Percentiles rank a stretch among this genome's conserved stretches.
These are phyloP conservation scores for Trichoderma atroviride DNA, from an alignment of 2,329 filamentous ascomycete species.

Conservation along the genomic window DNA sequence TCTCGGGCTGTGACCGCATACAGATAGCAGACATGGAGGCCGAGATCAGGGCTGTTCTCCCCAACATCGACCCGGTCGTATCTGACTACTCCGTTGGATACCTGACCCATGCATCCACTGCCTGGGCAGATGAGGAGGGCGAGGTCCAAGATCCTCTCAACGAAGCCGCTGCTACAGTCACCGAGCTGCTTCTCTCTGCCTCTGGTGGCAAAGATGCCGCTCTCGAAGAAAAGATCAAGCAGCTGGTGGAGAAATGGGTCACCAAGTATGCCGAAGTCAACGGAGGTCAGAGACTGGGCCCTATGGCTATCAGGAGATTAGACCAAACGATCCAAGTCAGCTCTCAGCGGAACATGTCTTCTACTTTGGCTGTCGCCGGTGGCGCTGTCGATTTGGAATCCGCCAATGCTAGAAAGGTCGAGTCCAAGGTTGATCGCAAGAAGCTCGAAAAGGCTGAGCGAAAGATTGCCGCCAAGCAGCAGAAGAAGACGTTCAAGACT, in stretches of 20 bases:
- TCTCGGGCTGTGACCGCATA: neutral
- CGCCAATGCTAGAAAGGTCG: slow-evolving; percentile 88
- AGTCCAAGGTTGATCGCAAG: slow-evolving; percentile 97
- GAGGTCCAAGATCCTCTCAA: slow-evolving; percentile 69
- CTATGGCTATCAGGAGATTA: slow-evolving; percentile 78
- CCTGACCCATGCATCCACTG: slow-evolving; percentile 86
- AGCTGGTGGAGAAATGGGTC: slow-evolving; percentile 88
- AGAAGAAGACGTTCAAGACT: slow-evolving; percentile 97
- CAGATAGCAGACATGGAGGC: slow-evolving; percentile 70
- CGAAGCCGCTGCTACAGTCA: slow-evolving; percentile 82
- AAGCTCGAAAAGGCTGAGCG: slow-evolving; percentile 98
- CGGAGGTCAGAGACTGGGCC: slow-evolving; percentile 68
- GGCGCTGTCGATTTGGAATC: slow-evolving; percentile 90
- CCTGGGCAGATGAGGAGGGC: slow-evolving; percentile 76
- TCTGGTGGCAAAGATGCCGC: slow-evolving; percentile 75
- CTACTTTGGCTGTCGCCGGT: slow-evolving; percentile 84
- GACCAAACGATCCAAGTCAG: slow-evolving; percentile 96
- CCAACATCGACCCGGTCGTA: slow-evolving; percentile 83
- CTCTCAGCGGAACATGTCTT: slow-evolving; percentile 92
- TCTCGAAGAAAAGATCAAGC: slow-evolving; percentile 76
- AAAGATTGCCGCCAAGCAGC: slow-evolving; percentile 97
- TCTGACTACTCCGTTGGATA: slow-evolving; percentile 95
- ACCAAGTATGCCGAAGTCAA: slow-evolving; percentile 75
- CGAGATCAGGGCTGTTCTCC: slow-evolving; percentile 81
- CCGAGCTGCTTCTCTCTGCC: slow-evolving; percentile 90